A percentile compares a stretch with the other conserved stretches of the same genome.
These are phyloP conservation scores for Centaurea solstitialis DNA, from an alignment of 129 eudicot genomes.

Conservation along the genomic window DNA sequence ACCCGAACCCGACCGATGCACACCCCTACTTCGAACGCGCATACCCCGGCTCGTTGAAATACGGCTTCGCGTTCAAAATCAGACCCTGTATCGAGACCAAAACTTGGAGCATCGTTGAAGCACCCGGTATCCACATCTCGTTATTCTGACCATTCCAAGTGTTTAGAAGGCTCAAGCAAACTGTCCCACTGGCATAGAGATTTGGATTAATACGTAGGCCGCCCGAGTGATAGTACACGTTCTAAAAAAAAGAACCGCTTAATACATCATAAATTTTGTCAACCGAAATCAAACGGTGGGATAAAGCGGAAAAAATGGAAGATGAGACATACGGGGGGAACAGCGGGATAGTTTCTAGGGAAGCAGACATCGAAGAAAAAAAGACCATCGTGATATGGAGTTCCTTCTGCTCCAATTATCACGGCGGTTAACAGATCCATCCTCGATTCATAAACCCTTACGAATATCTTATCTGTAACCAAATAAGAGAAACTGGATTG, in stretches of 20 bases:
- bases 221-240: constrained; percentile 73
- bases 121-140: constrained; percentile 76
- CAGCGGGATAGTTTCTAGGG: constrained; percentile 61
- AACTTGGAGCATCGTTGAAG: constrained; percentile 79
- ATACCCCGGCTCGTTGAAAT: constrained; percentile 66
- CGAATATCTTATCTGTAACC: constrained; percentile 62
- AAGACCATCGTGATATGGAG: constrained; percentile 95
- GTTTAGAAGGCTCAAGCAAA: constrained; percentile 81
- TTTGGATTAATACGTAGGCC: constrained; percentile 83
- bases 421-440: constrained; percentile 96
- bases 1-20: too few relatives aligned
- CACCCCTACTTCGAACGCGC: too few relatives aligned
- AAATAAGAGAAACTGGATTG: too few relatives aligned
- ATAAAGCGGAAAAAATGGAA: neutral
- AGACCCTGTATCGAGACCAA: constrained; percentile 87
- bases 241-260: constrained; percentile 41
- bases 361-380: constrained; percentile 82
- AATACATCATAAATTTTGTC: neutral
- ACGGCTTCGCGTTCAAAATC: constrained; percentile 74
- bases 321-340: constrained; percentile 64
- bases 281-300: neutral
- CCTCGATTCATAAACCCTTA: constrained; percentile 86
- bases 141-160: constrained; percentile 66
- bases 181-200: constrained; percentile 65
- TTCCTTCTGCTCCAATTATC: constrained; percentile 90